phyloP scores from a whole-genome alignment of 768 basidiomycete species.

The Mycena belliarum region DNA sequence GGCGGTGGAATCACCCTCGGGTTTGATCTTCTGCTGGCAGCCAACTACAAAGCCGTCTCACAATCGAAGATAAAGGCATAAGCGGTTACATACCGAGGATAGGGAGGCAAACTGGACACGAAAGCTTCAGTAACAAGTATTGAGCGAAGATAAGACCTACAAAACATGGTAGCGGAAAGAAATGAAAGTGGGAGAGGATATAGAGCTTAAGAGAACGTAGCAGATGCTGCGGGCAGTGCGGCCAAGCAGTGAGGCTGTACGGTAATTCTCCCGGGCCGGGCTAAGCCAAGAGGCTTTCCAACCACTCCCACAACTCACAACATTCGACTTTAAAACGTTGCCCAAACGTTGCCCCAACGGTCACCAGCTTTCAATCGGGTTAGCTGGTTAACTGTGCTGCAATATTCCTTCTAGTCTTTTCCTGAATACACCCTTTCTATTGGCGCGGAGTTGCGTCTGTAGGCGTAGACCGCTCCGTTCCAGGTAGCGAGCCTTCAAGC shows the following conservation, averaged over 20 bases:
- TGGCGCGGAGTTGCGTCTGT: no score
- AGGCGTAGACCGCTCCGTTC: no score
- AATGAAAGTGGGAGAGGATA: background rate
- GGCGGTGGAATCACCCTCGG: slow-evolving; percentile 51
- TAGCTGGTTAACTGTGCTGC: no score
- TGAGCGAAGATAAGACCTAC: slow-evolving; percentile 20
- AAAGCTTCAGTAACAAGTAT: background rate
- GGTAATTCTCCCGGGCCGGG: no score
- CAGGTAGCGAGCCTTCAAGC: no score
- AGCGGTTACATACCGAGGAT: slow-evolving; percentile 43
- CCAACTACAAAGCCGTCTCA: slow-evolving; percentile 50
- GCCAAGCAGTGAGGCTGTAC: background rate
- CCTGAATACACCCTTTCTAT: no score
- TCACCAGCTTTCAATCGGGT: no score
- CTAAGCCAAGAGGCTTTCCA: no score
- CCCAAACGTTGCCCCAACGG: no score
- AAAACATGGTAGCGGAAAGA: slow-evolving; percentile 23
- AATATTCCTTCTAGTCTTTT: no score
- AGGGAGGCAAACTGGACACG: slow-evolving; percentile 49
- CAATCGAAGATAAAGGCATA: background rate
- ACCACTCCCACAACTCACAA: no score
- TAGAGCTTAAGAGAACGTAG: background rate
- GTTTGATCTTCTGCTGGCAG: slow-evolving; percentile 59
- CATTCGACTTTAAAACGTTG: no score
- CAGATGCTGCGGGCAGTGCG: background rate